Conservation (phyloP, 2,329 filamentous ascomycete genomes). For the Cladophialophora immunda region DNA sequence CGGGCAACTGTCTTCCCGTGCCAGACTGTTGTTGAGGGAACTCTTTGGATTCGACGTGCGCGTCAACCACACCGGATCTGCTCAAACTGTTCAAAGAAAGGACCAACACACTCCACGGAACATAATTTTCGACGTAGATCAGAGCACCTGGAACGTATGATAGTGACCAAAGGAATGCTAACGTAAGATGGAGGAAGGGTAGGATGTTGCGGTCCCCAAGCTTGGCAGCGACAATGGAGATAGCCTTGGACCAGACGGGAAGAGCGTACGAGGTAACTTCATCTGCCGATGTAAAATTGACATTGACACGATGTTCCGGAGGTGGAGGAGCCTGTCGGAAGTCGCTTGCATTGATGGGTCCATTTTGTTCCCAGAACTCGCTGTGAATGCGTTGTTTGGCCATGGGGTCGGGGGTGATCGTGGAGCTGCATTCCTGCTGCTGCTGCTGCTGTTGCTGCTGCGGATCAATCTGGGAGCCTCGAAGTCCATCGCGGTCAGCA, state of each 20-base stretch:
- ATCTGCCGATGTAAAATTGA: conserved; percentile 36
- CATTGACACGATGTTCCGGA: conserved; percentile 35
- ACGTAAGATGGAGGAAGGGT: conserved; percentile 63
- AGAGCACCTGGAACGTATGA: conserved; percentile 49
- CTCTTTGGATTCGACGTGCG: conserved; percentile 47
- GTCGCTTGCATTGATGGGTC: conserved; percentile 11
- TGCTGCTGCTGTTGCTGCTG: conserved; percentile 1
- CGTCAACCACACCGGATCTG: conserved; percentile 48
- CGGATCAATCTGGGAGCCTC: conserved; percentile 18
- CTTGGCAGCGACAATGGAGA: conserved; percentile 56
- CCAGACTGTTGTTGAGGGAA: conserved; percentile 55
- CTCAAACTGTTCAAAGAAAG: conserved; percentile 63
- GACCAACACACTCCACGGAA: conserved; percentile 62
- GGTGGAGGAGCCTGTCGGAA: conserved; percentile 24
- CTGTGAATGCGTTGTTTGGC: conserved; percentile 32
- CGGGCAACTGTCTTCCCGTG: conserved; percentile 60
- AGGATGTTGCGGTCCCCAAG: conserved; percentile 61
- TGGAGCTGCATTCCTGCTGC: not conserved
- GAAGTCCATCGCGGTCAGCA: conserved; percentile 28
- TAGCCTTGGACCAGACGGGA: conserved; percentile 51
- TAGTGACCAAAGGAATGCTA: conserved; percentile 62
- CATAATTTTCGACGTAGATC: conserved; percentile 51
- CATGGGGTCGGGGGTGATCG: conserved; percentile 21
- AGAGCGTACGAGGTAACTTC: conserved; percentile 50
- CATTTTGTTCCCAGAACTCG: conserved; percentile 38